These are phyloP conservation scores for Saccharomycopsis lassenensis DNA, from an alignment of 805 yeast genomes.

Conservation along the genomic window DNA sequence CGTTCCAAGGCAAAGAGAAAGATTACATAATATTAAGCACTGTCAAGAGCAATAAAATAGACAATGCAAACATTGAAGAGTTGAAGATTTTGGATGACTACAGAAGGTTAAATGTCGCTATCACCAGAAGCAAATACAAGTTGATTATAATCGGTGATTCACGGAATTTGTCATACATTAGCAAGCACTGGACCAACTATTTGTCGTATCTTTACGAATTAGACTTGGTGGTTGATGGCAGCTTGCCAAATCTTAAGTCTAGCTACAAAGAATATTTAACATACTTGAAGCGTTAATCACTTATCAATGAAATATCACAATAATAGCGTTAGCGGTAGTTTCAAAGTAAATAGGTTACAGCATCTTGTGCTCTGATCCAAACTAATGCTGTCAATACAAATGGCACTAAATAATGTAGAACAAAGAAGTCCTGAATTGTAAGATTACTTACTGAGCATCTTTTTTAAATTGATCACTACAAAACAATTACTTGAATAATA, in stretches of 20 bases:
- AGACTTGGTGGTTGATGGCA: constrained; percentile 15
- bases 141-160: constrained; percentile 36
- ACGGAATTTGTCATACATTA: constrained; percentile 6
- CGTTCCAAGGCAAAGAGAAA: constrained; percentile 37
- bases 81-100: constrained; percentile 21
- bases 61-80: constrained; percentile 8
- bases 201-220: constrained; percentile 15
- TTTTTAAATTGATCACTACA: no score
- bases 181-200: constrained; percentile 14
- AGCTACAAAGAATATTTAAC: constrained; percentile 12
- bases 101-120: constrained; percentile 35
- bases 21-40: constrained; percentile 31
- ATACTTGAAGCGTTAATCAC: constrained; percentile 8
- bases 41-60: constrained; percentile 23
- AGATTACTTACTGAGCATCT: no score
- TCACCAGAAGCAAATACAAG: constrained; percentile 35
- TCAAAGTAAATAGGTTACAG: no score
- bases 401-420: no score
- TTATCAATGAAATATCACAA: no score
- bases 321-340: no score
- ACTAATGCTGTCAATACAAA: no score
- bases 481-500: no score
- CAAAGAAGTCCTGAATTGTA: no score
- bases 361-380: no score
- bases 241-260: constrained; percentile 2